Conservation (phyloP, 352 stramenopile genomes). For the Phytophthora pisi region DNA sequence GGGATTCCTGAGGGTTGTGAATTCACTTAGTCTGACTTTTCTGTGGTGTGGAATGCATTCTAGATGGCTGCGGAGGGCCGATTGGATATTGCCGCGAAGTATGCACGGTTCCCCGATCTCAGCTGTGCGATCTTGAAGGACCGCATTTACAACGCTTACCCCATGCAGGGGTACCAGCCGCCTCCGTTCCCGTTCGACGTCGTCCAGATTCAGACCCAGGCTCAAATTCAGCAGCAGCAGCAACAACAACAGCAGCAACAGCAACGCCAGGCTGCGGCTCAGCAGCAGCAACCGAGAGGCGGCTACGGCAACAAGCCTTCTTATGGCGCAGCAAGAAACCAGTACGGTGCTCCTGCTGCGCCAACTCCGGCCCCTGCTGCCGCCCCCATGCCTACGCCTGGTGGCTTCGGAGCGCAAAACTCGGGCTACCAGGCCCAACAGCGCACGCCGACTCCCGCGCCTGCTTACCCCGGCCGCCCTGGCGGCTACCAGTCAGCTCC, state of each 20-base stretch:
- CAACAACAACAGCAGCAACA: slow-evolving; percentile 50
- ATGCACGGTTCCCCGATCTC: slow-evolving; percentile 82
- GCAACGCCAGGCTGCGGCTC: slow-evolving; percentile 35
- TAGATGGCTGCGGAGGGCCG: slow-evolving; percentile 94
- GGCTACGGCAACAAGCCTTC: slow-evolving; percentile 43
- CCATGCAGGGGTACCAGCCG: slow-evolving; percentile 76
- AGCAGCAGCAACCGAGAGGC: slow-evolving; percentile 38
- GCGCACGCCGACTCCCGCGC: slow-evolving; percentile 39
- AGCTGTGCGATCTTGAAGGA: slow-evolving; percentile 87
- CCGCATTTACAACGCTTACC: slow-evolving; percentile 85
- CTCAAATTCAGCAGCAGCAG: slow-evolving; percentile 66
- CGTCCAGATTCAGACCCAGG: slow-evolving; percentile 62
- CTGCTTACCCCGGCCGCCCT: slow-evolving; percentile 46
- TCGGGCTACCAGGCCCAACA: slow-evolving; percentile 51
- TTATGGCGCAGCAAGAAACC: slow-evolving; percentile 38
- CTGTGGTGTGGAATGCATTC: slow-evolving; percentile 12
- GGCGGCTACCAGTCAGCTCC: slow-evolving; percentile 39
- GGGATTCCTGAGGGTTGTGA: not conserved
- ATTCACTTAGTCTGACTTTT: not conserved
- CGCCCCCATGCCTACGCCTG: slow-evolving; percentile 35
- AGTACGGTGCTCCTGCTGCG: slow-evolving; percentile 48
- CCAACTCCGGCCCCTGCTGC: slow-evolving; percentile 33
- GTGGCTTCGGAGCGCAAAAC: slow-evolving; percentile 42
- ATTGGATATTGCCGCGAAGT: slow-evolving; percentile 93
- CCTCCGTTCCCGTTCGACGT: slow-evolving; percentile 87